Percentiles rank a stretch among this genome's conserved stretches.
Evolutionary conservation across 306 rosid genomes (phyloP).

Genomic region (Crotalaria pallida): DNA sequence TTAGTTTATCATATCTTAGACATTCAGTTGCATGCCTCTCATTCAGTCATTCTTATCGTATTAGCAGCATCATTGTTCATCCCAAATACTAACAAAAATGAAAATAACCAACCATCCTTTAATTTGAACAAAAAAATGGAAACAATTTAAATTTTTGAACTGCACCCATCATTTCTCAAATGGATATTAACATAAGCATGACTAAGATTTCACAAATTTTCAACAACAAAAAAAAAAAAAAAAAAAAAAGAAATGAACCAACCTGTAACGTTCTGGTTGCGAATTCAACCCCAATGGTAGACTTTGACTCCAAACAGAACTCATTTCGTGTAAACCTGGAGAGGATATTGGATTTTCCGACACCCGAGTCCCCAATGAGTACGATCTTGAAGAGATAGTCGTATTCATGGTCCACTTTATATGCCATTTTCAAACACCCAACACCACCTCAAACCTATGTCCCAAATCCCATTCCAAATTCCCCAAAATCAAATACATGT

Average conservation of each 20-base stretch:
- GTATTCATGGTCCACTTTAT: conserved; percentile 69
- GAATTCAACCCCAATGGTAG: conserved; percentile 83
- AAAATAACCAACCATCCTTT: neutral
- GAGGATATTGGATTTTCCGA: conserved; percentile 83
- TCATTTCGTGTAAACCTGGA: conserved; percentile 74
- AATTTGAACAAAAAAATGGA: neutral
- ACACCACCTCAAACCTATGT: conserved; percentile 45
- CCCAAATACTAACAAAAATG: neutral
- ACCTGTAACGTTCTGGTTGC: conserved; percentile 85
- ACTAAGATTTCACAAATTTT: neutral
- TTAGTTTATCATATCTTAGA: neutral
- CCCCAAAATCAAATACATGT: neutral
- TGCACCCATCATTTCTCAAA: neutral
- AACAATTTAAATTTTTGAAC: neutral
- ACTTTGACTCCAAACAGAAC: conserved; percentile 74
- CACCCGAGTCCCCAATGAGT: conserved; percentile 78
- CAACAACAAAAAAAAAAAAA: neutral
- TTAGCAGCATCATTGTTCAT: neutral
- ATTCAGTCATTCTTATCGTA: neutral
- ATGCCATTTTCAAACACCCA: conserved; percentile 49
- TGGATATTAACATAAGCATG: neutral
- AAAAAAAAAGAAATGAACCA: neutral
- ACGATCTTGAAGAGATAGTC: conserved; percentile 79
- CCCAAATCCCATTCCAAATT: neutral
- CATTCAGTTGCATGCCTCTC: neutral